Conservation (phyloP, 441 rosid genomes). For the Brassica hybrid region DNA sequence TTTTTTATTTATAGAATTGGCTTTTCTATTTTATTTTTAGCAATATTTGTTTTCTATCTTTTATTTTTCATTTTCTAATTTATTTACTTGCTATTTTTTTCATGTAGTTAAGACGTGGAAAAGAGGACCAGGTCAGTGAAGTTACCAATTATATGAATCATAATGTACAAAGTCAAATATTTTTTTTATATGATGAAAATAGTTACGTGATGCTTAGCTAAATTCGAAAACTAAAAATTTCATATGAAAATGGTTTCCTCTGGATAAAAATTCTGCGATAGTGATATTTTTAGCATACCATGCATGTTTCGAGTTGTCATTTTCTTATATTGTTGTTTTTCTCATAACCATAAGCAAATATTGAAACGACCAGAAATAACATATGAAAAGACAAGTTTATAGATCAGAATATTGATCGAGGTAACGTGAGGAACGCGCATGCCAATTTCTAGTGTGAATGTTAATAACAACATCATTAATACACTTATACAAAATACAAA, state of each 20-base stretch:
- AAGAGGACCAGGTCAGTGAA: constrained; percentile 18
- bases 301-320: constrained; percentile 24
- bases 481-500: neutral
- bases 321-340: constrained; percentile 15
- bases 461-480: neutral
- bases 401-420: constrained; percentile 1
- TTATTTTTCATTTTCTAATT: constrained; percentile 19
- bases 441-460: neutral
- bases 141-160: neutral
- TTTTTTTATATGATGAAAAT: neutral
- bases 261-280: constrained; percentile 15
- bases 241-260: constrained; percentile 33
- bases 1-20: constrained; percentile 31
- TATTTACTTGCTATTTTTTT: constrained; percentile 6
- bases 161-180: neutral
- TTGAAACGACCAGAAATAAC: neutral
- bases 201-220: constrained; percentile 37
- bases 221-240: constrained; percentile 22
- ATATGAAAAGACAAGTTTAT: constrained; percentile 2
- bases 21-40: constrained; percentile 35
- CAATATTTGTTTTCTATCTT: neutral
- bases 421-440: neutral
- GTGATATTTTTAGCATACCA: constrained; percentile 20
- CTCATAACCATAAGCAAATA: constrained; percentile 13
- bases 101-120: constrained; percentile 15